Evolutionary conservation across 2,329 filamentous ascomycete species (phyloP).

Genomic region (Xylaria sp.): DNA sequence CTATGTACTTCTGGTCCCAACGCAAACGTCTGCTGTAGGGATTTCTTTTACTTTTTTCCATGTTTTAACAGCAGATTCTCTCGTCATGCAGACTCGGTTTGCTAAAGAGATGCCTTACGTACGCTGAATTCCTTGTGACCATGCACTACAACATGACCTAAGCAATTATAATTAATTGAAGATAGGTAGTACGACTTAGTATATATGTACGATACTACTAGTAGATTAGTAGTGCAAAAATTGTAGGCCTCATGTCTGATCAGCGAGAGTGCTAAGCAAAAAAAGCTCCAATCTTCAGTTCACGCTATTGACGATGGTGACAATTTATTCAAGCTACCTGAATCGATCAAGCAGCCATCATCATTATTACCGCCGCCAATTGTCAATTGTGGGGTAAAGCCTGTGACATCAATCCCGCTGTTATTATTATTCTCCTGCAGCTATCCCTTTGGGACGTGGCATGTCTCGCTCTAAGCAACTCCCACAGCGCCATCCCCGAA

Average conservation of each 20-base stretch:
- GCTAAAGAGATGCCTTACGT: background rate
- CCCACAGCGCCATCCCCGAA: no score
- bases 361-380: slow-evolving; percentile 1
- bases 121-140: no score
- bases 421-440: background rate
- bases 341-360: slow-evolving; percentile 1
- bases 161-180: background rate
- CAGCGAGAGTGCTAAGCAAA: background rate
- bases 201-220: background rate
- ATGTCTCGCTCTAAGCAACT: no score
- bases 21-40: background rate
- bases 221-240: background rate
- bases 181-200: background rate
- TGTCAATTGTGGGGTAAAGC: slow-evolving; percentile 5
- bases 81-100: background rate
- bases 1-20: background rate
- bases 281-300: background rate
- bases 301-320: slow-evolving; percentile 1
- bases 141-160: no score
- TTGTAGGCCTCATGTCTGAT: background rate
- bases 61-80: background rate
- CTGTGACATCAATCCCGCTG: slow-evolving; percentile 8
- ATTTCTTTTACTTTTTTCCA: background rate
- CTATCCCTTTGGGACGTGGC: background rate
- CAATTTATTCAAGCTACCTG: background rate